Evolutionary conservation across 2,329 filamentous ascomycete species (phyloP).

Genomic region (Fusarium mundagurra): DNA sequence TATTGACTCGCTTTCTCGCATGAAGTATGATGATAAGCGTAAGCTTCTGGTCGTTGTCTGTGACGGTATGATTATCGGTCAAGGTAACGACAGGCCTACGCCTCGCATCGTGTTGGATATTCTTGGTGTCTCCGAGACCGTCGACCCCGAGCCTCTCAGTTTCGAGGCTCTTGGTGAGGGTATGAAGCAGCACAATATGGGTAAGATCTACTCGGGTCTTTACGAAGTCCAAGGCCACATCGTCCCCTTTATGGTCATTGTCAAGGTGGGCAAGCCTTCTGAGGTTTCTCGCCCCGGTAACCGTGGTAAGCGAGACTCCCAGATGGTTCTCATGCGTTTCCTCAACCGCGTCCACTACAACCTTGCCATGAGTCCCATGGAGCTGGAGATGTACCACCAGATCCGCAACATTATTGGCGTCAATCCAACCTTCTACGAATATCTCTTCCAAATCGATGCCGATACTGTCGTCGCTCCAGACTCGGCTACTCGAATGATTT

Average conservation of each 20-base stretch:
- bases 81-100: constrained; percentile 95
- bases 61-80: constrained; percentile 99
- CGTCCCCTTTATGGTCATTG: constrained; percentile 94
- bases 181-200: constrained; percentile 99
- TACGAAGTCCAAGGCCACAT: constrained; percentile 99
- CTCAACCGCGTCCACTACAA: constrained; percentile 99
- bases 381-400: constrained; percentile 98
- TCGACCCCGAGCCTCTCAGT: constrained; percentile 94
- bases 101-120: constrained; percentile 97
- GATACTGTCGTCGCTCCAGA: constrained; percentile 94
- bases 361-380: constrained; percentile 91
- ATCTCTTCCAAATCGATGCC: constrained; percentile 94
- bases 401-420: constrained; percentile 99
- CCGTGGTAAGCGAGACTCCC: constrained; percentile 98
- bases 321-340: constrained; percentile 99
- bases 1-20: constrained; percentile 93
- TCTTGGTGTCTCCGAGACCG: constrained; percentile 89
- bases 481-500: constrained; percentile 90
- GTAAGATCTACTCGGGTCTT: constrained; percentile 95
- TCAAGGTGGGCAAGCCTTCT: constrained; percentile 98
- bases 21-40: constrained; percentile 98
- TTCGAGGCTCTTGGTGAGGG: constrained; percentile 97
- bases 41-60: constrained; percentile 93
- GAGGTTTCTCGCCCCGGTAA: constrained; percentile 96
- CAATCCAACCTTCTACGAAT: constrained; percentile 98